A percentile compares a stretch with the other conserved stretches of the same genome.
These are phyloP conservation scores for Nematodospora anomalae DNA, from an alignment of 1,139 yeast genomes.

Conservation along the genomic window DNA sequence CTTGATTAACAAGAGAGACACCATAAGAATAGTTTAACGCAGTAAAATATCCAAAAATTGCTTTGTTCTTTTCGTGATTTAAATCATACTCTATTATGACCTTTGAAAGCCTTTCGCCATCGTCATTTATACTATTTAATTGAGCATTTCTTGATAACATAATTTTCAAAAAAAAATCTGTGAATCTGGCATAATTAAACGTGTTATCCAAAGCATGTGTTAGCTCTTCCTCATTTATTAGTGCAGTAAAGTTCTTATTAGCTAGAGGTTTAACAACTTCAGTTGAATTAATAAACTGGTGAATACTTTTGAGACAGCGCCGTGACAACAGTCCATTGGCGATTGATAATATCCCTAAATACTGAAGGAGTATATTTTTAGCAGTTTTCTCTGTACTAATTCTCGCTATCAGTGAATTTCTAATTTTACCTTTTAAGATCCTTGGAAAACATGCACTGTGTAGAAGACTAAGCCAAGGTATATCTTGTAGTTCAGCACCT, in stretches of 20 bases:
- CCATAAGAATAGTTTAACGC: not conserved
- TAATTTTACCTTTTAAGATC: not conserved
- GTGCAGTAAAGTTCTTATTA: not conserved
- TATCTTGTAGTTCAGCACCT: not conserved
- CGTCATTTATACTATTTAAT: not conserved
- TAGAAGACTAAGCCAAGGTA: not conserved
- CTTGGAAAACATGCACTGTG: slow-evolving; percentile 5
- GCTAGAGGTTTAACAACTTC: not conserved
- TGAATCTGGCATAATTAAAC: not conserved
- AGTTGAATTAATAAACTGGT: not conserved
- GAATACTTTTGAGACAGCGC: slow-evolving; percentile 4
- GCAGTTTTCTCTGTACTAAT: not conserved
- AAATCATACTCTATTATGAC: not conserved
- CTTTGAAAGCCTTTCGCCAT: not conserved
- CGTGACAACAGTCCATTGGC: slow-evolving; percentile 7
- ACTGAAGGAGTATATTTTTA: slow-evolving; percentile 8
- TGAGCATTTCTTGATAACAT: not conserved
- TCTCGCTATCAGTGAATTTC: not conserved
- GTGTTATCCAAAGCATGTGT: not conserved
- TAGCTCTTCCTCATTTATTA: not conserved
- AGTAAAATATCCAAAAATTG: slow-evolving; percentile 3
- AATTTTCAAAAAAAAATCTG: not conserved
- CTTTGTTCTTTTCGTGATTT: not conserved
- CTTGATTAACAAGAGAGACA: not conserved
- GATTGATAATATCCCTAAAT: slow-evolving; percentile 9